Evolutionary conservation across 345 rosid genomes (phyloP).

Genomic region (Balakata baccata): DNA sequence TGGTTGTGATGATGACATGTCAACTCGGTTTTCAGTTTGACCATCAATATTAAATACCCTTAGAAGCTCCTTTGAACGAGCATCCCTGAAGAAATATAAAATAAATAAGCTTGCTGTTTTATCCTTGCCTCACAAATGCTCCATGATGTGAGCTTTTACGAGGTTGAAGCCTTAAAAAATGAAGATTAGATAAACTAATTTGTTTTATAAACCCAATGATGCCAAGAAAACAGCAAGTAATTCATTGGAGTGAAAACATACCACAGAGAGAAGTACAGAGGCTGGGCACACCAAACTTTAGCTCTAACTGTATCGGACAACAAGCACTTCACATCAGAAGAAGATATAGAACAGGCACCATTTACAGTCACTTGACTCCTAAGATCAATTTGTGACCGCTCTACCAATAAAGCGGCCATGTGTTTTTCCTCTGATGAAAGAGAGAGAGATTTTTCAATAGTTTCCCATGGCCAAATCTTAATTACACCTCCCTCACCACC

Average conservation of each 20-base stretch:
- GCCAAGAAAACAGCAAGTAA: background rate
- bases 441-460: conserved; percentile 87
- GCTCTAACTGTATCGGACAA: conserved; percentile 69
- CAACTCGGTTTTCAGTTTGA: conserved; percentile 76
- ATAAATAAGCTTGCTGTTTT: no score
- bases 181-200: background rate
- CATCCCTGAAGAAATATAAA: conserved; percentile 61
- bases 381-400: conserved; percentile 91
- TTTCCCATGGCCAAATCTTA: conserved; percentile 94
- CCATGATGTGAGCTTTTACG: background rate
- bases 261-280: conserved; percentile 82
- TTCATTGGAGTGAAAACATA: conserved; percentile 28
- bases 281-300: conserved; percentile 84
- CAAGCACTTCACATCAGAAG: conserved; percentile 81
- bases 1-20: conserved; percentile 34
- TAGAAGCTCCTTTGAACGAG: conserved; percentile 85
- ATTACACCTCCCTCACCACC: conserved; percentile 80
- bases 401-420: conserved; percentile 94
- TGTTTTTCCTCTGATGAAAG: conserved; percentile 81
- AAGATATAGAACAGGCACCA: conserved; percentile 72
- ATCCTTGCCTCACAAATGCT: background rate
- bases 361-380: conserved; percentile 92
- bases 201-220: background rate
- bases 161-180: background rate
- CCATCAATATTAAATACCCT: conserved; percentile 90